Percentiles rank a stretch among this genome's conserved stretches.
Evolutionary conservation across 1,139 yeast genomes (phyloP).

Genomic region (Saccharomyces pastorianus): DNA sequence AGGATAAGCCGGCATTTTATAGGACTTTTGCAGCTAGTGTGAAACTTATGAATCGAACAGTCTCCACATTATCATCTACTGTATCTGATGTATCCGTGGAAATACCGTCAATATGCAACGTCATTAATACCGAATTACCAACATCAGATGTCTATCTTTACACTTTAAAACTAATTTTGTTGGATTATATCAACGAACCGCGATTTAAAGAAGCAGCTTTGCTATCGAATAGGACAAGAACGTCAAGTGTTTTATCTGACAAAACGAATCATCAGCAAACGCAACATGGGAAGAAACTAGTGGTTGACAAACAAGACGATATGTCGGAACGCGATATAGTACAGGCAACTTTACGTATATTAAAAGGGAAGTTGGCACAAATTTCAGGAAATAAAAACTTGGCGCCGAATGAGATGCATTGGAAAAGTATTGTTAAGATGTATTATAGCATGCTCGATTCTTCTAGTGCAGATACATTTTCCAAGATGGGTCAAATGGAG

Average conservation of each 20-base stretch:
- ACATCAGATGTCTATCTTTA: conserved; percentile 14
- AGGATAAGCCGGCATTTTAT: neutral
- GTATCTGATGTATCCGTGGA: conserved; percentile 3
- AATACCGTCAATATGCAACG: conserved; percentile 8
- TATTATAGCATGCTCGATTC: conserved; percentile 44
- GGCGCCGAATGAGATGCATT: conserved; percentile 32
- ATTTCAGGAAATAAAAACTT: conserved; percentile 43
- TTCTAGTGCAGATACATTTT: neutral
- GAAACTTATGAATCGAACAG: conserved; percentile 6
- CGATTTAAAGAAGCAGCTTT: conserved; percentile 35
- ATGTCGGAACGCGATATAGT: neutral
- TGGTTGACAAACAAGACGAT: neutral
- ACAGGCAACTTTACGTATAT: conserved; percentile 24
- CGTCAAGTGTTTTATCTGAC: neutral
- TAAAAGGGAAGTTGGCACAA: conserved; percentile 43
- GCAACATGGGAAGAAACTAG: neutral
- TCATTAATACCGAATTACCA: conserved; percentile 6
- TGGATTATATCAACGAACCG: conserved; percentile 53
- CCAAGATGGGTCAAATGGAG: conserved; percentile 38
- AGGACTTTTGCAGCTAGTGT: neutral
- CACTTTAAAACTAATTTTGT: conserved; percentile 40
- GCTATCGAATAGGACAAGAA: neutral
- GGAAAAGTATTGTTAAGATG: conserved; percentile 46
- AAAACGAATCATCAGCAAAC: neutral
- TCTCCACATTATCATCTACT: conserved; percentile 8